phyloP scores from a whole-genome alignment of 345 rosid genomes.

The Erodium maritimum region DNA sequence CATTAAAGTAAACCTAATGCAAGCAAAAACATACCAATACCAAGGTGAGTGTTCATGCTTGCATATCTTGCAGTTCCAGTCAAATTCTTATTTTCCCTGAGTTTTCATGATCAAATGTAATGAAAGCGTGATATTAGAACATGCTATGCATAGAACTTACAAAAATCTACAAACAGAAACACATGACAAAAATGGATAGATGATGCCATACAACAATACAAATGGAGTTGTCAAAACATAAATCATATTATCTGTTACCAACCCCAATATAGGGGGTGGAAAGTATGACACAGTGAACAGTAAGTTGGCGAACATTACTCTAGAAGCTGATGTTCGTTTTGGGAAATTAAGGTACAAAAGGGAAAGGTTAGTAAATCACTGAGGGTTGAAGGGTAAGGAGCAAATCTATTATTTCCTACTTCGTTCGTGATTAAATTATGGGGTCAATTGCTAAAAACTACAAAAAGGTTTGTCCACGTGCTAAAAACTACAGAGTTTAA shows the following conservation, averaged over 20 bases:
- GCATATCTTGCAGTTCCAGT: conserved; percentile 95
- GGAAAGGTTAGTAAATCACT: too few relatives aligned
- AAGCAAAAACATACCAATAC: conserved; percentile 51
- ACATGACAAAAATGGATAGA: not conserved
- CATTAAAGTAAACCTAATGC: conserved; percentile 34
- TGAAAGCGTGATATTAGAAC: not conserved
- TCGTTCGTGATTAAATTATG: too few relatives aligned
- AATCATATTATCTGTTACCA: not conserved
- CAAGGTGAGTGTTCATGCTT: conserved; percentile 95
- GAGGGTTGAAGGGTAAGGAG: too few relatives aligned
- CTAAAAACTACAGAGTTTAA: too few relatives aligned
- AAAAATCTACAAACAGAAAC: not conserved
- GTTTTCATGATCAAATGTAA: not conserved
- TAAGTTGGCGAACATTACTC: too few relatives aligned
- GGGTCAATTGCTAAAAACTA: too few relatives aligned
- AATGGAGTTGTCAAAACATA: not conserved
- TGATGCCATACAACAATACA: not conserved
- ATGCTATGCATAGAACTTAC: not conserved
- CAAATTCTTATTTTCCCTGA: conserved; percentile 92
- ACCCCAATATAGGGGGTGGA: too few relatives aligned
- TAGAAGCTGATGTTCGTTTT: too few relatives aligned
- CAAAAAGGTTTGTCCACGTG: too few relatives aligned
- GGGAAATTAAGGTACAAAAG: too few relatives aligned
- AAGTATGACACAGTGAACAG: too few relatives aligned
- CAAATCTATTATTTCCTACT: too few relatives aligned